A percentile compares a stretch with the other conserved stretches of the same genome.
phyloP scores from a whole-genome alignment of 805 yeast species.

The Suhomyces kilbournensis region DNA sequence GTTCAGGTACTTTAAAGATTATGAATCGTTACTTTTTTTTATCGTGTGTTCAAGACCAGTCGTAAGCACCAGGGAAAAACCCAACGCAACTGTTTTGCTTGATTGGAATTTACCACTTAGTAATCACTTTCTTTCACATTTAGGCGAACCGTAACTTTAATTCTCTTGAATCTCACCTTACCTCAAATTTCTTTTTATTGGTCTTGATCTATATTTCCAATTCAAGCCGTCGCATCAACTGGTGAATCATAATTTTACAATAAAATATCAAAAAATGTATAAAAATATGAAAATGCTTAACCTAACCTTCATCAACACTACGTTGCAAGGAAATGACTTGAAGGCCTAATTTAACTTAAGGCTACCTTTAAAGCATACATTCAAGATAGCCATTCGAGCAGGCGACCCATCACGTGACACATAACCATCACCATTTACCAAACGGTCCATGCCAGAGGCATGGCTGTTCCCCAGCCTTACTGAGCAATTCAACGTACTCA shows the following conservation, averaged over 20 bases:
- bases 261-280: neutral
- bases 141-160: no score
- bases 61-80: no score
- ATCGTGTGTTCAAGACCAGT: no score
- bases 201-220: neutral
- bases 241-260: neutral
- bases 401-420: neutral
- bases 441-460: neutral
- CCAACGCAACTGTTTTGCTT: no score
- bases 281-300: neutral
- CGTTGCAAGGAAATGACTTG: neutral
- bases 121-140: no score
- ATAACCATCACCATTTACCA: neutral
- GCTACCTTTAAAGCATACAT: neutral
- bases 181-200: neutral
- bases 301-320: neutral
- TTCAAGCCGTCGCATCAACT: neutral
- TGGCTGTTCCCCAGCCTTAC: neutral
- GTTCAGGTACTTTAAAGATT: no score
- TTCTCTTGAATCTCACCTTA: neutral
- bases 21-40: no score
- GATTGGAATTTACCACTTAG: no score
- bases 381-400: neutral
- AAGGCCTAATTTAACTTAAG: neutral
- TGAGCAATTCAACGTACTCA: neutral